Base-by-base conservation (phyloP, 2,329 filamentous ascomycete species). In the Fonsecaea pedrosoi region DNA sequence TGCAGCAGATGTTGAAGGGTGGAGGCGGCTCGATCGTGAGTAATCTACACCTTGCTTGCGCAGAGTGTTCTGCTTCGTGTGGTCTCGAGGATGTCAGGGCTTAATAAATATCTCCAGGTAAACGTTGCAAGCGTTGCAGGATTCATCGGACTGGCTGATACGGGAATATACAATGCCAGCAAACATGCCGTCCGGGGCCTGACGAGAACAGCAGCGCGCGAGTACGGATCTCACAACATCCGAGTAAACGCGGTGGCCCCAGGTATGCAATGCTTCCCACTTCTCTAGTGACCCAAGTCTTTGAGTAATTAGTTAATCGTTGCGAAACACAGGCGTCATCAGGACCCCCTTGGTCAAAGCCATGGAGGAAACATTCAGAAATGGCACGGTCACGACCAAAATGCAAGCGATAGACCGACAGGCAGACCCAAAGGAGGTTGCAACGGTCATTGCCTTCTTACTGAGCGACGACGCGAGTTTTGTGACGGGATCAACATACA, bases 401-500 rank as follows among this genome's bases (percentile, higher is more conserved):
- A 40, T 53, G 34, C 61, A 67, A 21, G 73, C 72, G 3, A 75
- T 78, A 32, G 69, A 73, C 21, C 71, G 77, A 3, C 60, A 73
- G 10, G 77, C 77, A 2, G 77, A 71, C 15, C 62, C 76, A 0
- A 75, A 78, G 1, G 78, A 80, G 59, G 73, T 77, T 0, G 82
- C 82, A 6, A 77, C 79, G n/a, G 75, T 82, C 1, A 78, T 83
- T 37, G 77, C 81, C n/a, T 84, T 82, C 53, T 69, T 85, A 67
- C 72, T 84, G 21, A 81, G 81, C 53, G 79, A 82, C 65, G 79
- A 80, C 9, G 73, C 78, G 1, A 80, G 78, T 2, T 84, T 79
- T 71, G 80, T 83, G 1, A 84, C 82, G 1, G 82, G 82, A 0
- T 75, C 78, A 12, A 77, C 80, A 3, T 77, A 81, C 48, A 79